Percentiles rank a stretch among this genome's conserved stretches.
phyloP scores from a whole-genome alignment of 2,329 filamentous ascomycete species.

The Aspergillus spinulosporus region DNA sequence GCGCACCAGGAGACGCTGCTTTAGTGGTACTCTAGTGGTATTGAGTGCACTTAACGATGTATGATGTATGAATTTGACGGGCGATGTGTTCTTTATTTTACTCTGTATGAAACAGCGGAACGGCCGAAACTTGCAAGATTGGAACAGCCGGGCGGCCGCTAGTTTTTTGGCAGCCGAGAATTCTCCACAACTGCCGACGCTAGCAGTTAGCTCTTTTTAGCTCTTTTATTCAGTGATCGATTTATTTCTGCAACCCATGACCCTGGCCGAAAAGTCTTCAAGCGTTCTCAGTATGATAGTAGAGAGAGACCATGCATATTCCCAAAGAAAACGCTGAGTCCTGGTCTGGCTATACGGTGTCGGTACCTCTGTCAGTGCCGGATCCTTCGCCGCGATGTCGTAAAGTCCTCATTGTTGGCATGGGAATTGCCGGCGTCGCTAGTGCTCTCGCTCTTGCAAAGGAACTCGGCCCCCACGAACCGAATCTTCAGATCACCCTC shows the following conservation, averaged over 20 bases:
- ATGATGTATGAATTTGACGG: neutral
- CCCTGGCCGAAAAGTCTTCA: neutral
- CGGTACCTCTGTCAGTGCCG: slow-evolving; percentile 2
- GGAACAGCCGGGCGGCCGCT: neutral
- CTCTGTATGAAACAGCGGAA: too few species aligned
- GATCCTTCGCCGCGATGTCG: slow-evolving; percentile 20
- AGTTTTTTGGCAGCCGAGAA: neutral
- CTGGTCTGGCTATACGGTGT: slow-evolving; percentile 10
- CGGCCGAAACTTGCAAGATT: neutral
- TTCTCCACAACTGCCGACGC: slow-evolving; percentile 10
- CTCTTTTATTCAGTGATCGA: neutral
- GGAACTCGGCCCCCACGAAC: slow-evolving; percentile 36
- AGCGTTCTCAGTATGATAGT: neutral
- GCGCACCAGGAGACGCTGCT: slow-evolving; percentile 37
- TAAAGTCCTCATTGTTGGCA: slow-evolving; percentile 37
- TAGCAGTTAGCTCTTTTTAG: slow-evolving; percentile 1
- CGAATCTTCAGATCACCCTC: slow-evolving; percentile 38
- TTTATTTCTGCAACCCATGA: neutral
- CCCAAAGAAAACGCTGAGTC: slow-evolving; percentile 8
- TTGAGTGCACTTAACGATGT: neutral
- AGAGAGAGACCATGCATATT: neutral
- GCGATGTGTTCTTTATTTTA: neutral
- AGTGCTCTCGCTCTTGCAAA: slow-evolving; percentile 34
- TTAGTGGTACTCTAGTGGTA: slow-evolving; percentile 19
- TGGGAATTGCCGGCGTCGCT: slow-evolving; percentile 38